These are phyloP conservation scores for Lophiostoma macrostomum DNA, from an alignment of 495 filamentous ascomycete genomes.

Conservation along the genomic window DNA sequence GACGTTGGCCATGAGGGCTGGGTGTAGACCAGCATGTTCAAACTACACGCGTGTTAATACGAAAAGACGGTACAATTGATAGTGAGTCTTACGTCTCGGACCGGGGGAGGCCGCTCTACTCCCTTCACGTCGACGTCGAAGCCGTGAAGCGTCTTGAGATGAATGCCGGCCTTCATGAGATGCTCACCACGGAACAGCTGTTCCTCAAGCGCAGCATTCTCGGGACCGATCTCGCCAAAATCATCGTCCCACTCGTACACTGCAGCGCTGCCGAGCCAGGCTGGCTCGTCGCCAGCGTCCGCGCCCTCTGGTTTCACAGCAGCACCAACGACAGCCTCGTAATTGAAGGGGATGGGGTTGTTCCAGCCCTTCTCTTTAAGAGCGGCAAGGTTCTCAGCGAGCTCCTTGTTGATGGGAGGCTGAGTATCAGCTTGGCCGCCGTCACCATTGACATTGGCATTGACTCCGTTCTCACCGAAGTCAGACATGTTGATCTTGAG, in stretches of 20 bases:
- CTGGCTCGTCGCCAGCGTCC: constrained; percentile 13
- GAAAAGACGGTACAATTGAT: neutral
- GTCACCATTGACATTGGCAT: neutral
- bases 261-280: constrained; percentile 39
- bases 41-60: constrained; percentile 15
- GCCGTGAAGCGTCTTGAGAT: constrained; percentile 43
- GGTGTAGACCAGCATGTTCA: constrained; percentile 77
- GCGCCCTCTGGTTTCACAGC: neutral
- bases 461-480: neutral
- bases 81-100: constrained; percentile 46
- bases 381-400: constrained; percentile 8
- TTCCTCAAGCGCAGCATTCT: constrained; percentile 62
- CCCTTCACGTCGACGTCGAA: constrained; percentile 63
- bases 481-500: constrained; percentile 20
- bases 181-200: constrained; percentile 63
- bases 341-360: constrained; percentile 20
- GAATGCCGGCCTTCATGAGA: constrained; percentile 45
- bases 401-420: constrained; percentile 6
- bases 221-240: constrained; percentile 78
- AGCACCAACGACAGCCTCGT: constrained; percentile 18
- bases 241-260: constrained; percentile 86
- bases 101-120: constrained; percentile 49
- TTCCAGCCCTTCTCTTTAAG: constrained; percentile 17
- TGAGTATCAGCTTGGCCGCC: constrained; percentile 3
- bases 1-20: constrained; percentile 75